Evolutionary conservation across 352 stramenopile genomes (phyloP), one percentile per base, ranked within the genome.

Genomic region (Phytophthora fragariae): DNA sequence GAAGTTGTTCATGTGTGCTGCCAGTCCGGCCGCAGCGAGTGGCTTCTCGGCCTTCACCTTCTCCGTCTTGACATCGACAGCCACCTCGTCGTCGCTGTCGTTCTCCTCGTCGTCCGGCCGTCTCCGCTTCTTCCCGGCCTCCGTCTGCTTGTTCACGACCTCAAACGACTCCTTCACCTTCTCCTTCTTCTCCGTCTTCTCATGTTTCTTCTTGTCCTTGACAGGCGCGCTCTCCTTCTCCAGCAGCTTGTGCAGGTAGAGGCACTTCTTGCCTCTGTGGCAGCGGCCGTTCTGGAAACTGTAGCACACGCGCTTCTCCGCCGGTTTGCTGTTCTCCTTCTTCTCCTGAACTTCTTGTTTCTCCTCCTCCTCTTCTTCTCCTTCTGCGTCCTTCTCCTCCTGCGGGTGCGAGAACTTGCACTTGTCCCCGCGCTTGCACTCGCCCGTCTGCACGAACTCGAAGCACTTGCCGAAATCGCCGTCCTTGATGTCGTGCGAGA

Each of bases 381-480:
- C 57, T 15, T 63, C 64, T 17, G 68, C 58, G 0, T 70, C 64
- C 1, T 76, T 54, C 2, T 39, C 33, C 5, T 75, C 50, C 19
- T 76, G 11, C 8, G 73, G 76, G 41, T 95, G 88, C 10, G 68
- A 77, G 47, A 93, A 95, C 60, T 92, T 92, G 72, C 88, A 95
- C 29, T 77, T 86, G 68, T 91, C 82, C 44, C 86, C 88, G 11
- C 77, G 81, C 74, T 92, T 93, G 68, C 88, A 94, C 17, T 66
- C 74, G 4, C 88, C 85, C 19, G 82, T 92, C 63, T 94, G 88
- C 62, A 86, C 82, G 57, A 87, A 94, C 70, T 94, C 84, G 64
- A 94, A 94, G 79, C 88, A 94, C 61, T 85, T 92, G 65, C 88
- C 88, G 55, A 88, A 93, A 17, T 92, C 83, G 57, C 83, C 85